Percentiles rank a stretch among this genome's conserved stretches.
Evolutionary conservation across 192 early-diverging fungal species (phyloP).

Genomic region (Irineochytrium annulatum): DNA sequence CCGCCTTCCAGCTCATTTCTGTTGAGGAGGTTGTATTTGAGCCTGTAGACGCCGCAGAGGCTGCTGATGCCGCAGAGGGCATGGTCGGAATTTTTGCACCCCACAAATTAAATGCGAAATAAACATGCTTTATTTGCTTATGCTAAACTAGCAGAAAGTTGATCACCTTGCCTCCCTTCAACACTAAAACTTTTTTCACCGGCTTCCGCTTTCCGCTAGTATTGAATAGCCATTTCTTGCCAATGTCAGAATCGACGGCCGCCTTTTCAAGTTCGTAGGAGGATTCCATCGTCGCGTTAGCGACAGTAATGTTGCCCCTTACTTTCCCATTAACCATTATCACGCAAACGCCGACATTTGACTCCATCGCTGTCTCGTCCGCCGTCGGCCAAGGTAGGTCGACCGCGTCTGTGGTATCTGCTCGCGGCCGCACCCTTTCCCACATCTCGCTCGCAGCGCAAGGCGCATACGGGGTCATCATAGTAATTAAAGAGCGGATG

Average conservation of each 20-base stretch:
- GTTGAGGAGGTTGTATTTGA: background rate
- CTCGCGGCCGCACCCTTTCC: background rate
- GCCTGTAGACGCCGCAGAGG: background rate
- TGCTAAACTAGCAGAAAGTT: slow-evolving; percentile 59
- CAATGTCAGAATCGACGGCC: slow-evolving; percentile 16
- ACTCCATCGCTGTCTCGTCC: slow-evolving; percentile 6
- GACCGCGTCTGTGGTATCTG: slow-evolving; percentile 1
- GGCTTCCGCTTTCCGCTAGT: slow-evolving; percentile 31
- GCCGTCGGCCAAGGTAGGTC: slow-evolving; percentile 18
- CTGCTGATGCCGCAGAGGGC: background rate
- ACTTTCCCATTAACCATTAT: slow-evolving; percentile 70
- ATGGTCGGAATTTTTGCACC: too few relatives aligned
- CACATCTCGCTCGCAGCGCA: slow-evolving; percentile 21
- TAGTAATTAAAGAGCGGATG: slow-evolving; percentile 3
- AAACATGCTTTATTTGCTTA: background rate
- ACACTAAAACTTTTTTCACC: slow-evolving; percentile 62
- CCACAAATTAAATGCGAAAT: too few relatives aligned
- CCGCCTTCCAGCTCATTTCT: slow-evolving; percentile 4
- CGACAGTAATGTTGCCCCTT: slow-evolving; percentile 56
- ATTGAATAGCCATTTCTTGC: slow-evolving; percentile 23
- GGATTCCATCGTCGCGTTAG: slow-evolving; percentile 29
- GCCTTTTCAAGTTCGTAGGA: slow-evolving; percentile 36
- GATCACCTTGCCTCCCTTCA: slow-evolving; percentile 67
- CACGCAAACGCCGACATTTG: slow-evolving; percentile 15
- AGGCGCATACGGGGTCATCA: slow-evolving; percentile 40